Evolutionary conservation across 2,329 filamentous ascomycete species (phyloP).

Genomic region (Aureobasidium sp.): DNA sequence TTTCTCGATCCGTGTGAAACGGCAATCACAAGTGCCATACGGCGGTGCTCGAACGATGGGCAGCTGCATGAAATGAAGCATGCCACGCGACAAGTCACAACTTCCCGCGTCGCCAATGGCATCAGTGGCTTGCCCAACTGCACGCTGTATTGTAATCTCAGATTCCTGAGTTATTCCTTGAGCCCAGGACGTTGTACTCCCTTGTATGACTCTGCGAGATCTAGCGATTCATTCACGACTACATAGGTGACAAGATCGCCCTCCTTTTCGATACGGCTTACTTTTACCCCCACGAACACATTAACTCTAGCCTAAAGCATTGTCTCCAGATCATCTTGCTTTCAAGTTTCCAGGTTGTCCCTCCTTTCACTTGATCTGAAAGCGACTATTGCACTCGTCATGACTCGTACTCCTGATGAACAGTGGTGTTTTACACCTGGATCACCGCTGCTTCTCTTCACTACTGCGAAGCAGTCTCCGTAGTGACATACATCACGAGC

Average conservation of each 20-base stretch:
- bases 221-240: not conserved
- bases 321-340: not conserved
- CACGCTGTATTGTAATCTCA: not conserved
- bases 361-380: too few species aligned
- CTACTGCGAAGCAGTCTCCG: too few species aligned
- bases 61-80: conserved; percentile 14
- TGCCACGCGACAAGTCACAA: conserved; percentile 12
- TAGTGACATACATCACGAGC: not conserved
- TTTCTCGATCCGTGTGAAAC: conserved; percentile 11
- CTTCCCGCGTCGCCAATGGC: conserved; percentile 11
- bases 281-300: not conserved
- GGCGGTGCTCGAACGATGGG: not conserved
- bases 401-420: too few species aligned
- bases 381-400: too few species aligned
- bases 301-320: not conserved
- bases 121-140: conserved; percentile 12
- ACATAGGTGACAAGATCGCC: not conserved
- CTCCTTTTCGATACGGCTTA: not conserved
- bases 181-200: not conserved
- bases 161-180: not conserved
- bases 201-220: conserved; percentile 1
- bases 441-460: too few species aligned
- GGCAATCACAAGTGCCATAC: conserved; percentile 7
- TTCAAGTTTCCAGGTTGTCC: too few species aligned
- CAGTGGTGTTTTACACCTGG: too few species aligned